phyloP scores from a whole-genome alignment of 768 basidiomycete species.

The Phallus indusiatus region DNA sequence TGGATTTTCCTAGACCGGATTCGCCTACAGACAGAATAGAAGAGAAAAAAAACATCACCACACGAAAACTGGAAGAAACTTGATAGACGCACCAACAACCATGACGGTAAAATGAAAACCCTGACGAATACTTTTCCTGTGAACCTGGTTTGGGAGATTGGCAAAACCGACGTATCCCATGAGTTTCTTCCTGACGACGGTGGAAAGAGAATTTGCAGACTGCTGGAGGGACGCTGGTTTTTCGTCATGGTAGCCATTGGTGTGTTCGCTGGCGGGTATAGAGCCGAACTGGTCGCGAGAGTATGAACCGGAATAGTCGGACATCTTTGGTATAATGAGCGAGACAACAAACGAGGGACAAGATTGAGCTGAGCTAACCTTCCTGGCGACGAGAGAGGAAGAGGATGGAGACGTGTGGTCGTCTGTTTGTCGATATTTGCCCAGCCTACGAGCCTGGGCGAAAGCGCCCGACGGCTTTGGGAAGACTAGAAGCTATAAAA shows the following conservation, averaged over 20 bases:
- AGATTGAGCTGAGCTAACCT: background rate
- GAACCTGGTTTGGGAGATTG: constrained; percentile 98
- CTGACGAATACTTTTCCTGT: constrained; percentile 95
- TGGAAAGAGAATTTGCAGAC: constrained; percentile 19
- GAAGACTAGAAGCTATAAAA: background rate
- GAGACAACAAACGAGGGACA: background rate
- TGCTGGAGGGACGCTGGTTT: background rate
- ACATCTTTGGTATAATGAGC: background rate
- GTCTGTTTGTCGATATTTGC: background rate
- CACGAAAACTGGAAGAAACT: constrained; percentile 15
- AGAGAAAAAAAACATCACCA: constrained; percentile 14
- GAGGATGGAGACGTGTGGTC: background rate
- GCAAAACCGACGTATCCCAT: constrained; percentile 96
- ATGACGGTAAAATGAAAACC: constrained; percentile 98
- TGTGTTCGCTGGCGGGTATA: background rate
- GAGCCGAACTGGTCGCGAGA: background rate
- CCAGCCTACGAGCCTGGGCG: background rate
- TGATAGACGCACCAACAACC: constrained; percentile 82
- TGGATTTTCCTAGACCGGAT: constrained; percentile 98
- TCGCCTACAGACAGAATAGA: constrained; percentile 52
- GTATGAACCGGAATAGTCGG: background rate
- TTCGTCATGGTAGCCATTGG: background rate
- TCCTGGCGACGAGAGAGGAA: background rate
- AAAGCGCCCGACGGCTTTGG: background rate
- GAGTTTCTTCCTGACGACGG: constrained; percentile 75